These are phyloP conservation scores for Ambrosiella beaveri DNA, from an alignment of 2,329 filamentous ascomycete genomes.

Conservation along the genomic window DNA sequence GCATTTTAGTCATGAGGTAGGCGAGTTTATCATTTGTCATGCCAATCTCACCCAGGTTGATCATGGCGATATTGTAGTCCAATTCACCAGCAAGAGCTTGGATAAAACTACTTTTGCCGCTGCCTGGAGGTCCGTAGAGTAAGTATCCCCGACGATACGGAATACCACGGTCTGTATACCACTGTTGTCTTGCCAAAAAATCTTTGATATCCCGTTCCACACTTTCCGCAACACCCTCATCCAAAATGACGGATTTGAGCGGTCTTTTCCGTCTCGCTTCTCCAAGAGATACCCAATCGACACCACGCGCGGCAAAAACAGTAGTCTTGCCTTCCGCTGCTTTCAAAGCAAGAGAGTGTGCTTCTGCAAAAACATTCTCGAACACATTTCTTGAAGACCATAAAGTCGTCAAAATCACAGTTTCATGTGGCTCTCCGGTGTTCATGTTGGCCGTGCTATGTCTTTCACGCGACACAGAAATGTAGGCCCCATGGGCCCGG, in stretches of 20 bases:
- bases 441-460: slow-evolving; percentile 65
- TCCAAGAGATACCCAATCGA: slow-evolving; percentile 73
- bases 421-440: slow-evolving; percentile 84
- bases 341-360: slow-evolving; percentile 60
- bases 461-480: slow-evolving; percentile 72
- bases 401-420: slow-evolving; percentile 76
- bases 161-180: slow-evolving; percentile 90
- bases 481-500: slow-evolving; percentile 72
- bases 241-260: slow-evolving; percentile 71
- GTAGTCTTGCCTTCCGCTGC: slow-evolving; percentile 83
- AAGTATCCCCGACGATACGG: slow-evolving; percentile 83
- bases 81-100: slow-evolving; percentile 85
- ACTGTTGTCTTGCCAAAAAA: slow-evolving; percentile 61
- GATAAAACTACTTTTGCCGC: slow-evolving; percentile 90
- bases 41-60: slow-evolving; percentile 79
- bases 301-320: slow-evolving; percentile 71
- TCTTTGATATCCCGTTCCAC: slow-evolving; percentile 69
- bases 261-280: slow-evolving; percentile 74
- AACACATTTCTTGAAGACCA: slow-evolving; percentile 83
- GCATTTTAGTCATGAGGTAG: slow-evolving; percentile 69
- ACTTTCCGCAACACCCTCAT: slow-evolving; percentile 64
- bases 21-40: slow-evolving; percentile 81
- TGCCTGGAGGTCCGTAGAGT: slow-evolving; percentile 75
- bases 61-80: slow-evolving; percentile 80
- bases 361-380: slow-evolving; percentile 75